Percentiles rank a stretch among this genome's conserved stretches.
Conservation (phyloP, 129 eudicot species). For the Flaveria trinervia region DNA sequence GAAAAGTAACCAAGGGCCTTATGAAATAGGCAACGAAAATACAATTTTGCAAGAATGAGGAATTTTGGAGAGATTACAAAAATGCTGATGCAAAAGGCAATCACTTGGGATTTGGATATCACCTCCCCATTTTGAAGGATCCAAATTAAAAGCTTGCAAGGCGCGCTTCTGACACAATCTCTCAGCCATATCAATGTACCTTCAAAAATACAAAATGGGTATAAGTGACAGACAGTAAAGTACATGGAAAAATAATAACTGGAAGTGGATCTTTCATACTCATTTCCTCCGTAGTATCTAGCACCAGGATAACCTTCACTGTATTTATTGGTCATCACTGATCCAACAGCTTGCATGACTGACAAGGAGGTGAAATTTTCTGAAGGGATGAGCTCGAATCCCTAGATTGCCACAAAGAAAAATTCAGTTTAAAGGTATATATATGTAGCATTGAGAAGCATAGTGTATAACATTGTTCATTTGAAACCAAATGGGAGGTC, state of each 20-base stretch:
- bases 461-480: too few relatives aligned
- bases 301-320: slow-evolving; percentile 99
- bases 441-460: too few relatives aligned
- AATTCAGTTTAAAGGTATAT: not conserved
- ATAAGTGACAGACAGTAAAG: not conserved
- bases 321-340: slow-evolving; percentile 98
- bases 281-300: slow-evolving; percentile 99
- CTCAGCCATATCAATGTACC: slow-evolving; percentile 99
- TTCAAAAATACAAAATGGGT: not conserved
- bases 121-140: slow-evolving; percentile 99
- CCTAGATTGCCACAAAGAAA: slow-evolving; percentile 42
- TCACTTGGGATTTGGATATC: slow-evolving; percentile 4
- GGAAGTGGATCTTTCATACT: slow-evolving; percentile 48
- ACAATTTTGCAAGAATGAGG: not conserved
- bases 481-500: too few relatives aligned
- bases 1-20: slow-evolving; percentile 2
- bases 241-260: not conserved
- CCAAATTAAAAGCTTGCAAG: slow-evolving; percentile 85
- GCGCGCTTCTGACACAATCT: slow-evolving; percentile 96
- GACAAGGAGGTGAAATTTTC: slow-evolving; percentile 96
- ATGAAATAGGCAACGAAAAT: not conserved
- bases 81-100: not conserved
- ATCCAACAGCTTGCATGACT: slow-evolving; percentile 99
- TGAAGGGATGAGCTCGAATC: slow-evolving; percentile 95
- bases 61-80: slow-evolving; percentile 3